A percentile compares a stretch with the other conserved stretches of the same genome.
phyloP scores from a whole-genome alignment of 139 green algal genomes.

The Klebsormidium nitens region DNA sequence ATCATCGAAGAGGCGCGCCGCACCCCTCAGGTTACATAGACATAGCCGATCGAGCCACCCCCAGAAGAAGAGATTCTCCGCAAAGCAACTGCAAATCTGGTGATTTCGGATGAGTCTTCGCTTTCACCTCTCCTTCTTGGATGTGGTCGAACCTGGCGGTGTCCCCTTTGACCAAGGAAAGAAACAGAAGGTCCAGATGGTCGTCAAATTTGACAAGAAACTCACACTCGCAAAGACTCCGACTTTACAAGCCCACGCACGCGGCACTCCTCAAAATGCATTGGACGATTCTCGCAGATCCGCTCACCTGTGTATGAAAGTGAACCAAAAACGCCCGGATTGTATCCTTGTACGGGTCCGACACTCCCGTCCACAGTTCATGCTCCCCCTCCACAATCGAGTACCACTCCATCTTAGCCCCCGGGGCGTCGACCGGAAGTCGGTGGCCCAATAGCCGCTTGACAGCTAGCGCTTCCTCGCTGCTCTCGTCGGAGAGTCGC shows the following conservation, averaged over 20 bases:
- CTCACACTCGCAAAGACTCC: not conserved
- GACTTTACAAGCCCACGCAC: conserved; percentile 51
- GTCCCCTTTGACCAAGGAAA: not conserved
- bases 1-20: too few species aligned
- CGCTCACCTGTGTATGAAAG: conserved; percentile 69
- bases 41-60: too few species aligned
- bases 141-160: too few species aligned
- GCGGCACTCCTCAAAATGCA: too few species aligned
- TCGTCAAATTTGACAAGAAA: not conserved
- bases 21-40: too few species aligned
- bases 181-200: not conserved
- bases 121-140: too few species aligned
- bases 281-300: too few species aligned
- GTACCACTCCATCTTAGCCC: conserved; percentile 64
- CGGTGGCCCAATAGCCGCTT: conserved; percentile 83
- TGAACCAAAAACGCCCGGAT: conserved; percentile 95
- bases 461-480: conserved; percentile 75
- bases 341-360: conserved; percentile 95
- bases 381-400: conserved; percentile 81
- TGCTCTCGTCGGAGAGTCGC: conserved; percentile 80
- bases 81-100: too few species aligned
- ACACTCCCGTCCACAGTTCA: conserved; percentile 81
- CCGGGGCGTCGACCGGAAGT: conserved; percentile 48
- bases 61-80: too few species aligned
- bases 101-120: too few species aligned